These are phyloP conservation scores for Aureobasidium namibiae DNA, from an alignment of 2,329 filamentous ascomycete species.

Conservation along the genomic window DNA sequence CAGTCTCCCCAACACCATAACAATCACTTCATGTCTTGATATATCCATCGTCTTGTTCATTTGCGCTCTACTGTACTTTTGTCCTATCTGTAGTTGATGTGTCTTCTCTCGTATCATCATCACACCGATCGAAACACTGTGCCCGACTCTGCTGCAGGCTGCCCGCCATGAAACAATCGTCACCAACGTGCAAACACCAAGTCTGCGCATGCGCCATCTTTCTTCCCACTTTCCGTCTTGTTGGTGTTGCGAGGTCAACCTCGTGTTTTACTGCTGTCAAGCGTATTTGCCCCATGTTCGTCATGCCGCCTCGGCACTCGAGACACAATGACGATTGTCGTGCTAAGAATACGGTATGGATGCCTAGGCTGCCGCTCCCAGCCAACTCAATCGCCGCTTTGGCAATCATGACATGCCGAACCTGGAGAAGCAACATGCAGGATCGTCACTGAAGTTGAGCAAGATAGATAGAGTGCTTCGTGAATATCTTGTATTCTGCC, in stretches of 20 bases:
- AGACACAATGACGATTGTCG: background rate
- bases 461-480: background rate
- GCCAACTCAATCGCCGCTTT: background rate
- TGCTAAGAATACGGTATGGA: constrained; percentile 2
- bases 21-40: background rate
- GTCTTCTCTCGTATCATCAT: background rate
- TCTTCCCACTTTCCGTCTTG: background rate
- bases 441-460: background rate
- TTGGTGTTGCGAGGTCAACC: background rate
- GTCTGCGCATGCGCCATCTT: background rate
- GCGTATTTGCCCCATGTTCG: background rate
- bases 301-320: background rate
- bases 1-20: background rate
- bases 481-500: background rate
- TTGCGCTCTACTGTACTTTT: background rate
- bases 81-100: too few species aligned
- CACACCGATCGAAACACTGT: background rate
- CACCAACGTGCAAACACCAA: background rate
- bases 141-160: background rate
- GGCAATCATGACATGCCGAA: background rate
- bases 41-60: background rate
- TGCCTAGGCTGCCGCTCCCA: background rate
- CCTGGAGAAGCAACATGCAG: background rate
- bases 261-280: background rate
- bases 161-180: constrained; percentile 7